phyloP scores from a whole-genome alignment of 2,329 filamentous ascomycete genomes.

The Apiospora kogelbergensis region DNA sequence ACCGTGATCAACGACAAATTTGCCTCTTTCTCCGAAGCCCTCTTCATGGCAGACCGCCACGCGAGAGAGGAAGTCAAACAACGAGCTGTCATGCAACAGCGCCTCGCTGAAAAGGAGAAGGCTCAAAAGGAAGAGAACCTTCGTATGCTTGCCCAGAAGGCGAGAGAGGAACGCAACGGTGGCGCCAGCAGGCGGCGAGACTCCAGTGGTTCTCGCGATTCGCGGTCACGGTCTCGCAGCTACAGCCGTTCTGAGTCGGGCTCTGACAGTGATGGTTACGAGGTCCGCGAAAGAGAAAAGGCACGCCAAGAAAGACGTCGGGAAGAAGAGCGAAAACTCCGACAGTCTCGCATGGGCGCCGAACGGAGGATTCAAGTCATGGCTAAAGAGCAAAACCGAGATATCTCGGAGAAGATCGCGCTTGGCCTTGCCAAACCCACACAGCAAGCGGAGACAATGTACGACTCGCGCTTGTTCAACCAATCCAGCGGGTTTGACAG shows the following conservation, averaged over 20 bases:
- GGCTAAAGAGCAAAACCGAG: slow-evolving; percentile 91
- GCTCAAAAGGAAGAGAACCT: slow-evolving; percentile 90
- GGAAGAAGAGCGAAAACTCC: slow-evolving; percentile 85
- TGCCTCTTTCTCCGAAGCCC: slow-evolving; percentile 88
- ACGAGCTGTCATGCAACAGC: slow-evolving; percentile 90
- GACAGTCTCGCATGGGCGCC: slow-evolving; percentile 92
- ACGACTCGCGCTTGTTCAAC: slow-evolving; percentile 94
- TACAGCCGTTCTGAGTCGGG: slow-evolving; percentile 54
- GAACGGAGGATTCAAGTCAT: slow-evolving; percentile 90
- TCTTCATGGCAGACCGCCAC: slow-evolving; percentile 92
- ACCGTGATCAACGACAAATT: slow-evolving; percentile 98
- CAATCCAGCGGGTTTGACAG: slow-evolving; percentile 86
- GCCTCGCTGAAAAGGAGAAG: slow-evolving; percentile 95
- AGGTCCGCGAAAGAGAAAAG: slow-evolving; percentile 72
- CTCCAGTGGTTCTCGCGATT: slow-evolving; percentile 41
- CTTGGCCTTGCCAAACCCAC: slow-evolving; percentile 94
- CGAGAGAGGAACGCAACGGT: slow-evolving; percentile 74
- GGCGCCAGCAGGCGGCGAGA: slow-evolving; percentile 46
- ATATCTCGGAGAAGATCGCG: slow-evolving; percentile 96
- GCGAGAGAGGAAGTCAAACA: slow-evolving; percentile 94
- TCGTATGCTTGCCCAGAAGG: slow-evolving; percentile 84
- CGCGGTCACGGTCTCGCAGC: slow-evolving; percentile 46
- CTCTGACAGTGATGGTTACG: slow-evolving; percentile 64
- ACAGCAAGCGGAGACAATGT: slow-evolving; percentile 90
- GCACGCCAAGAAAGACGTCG: slow-evolving; percentile 74